Conservation (phyloP, 2,329 filamentous ascomycete genomes). For the Stachybotrys echinatus region DNA sequence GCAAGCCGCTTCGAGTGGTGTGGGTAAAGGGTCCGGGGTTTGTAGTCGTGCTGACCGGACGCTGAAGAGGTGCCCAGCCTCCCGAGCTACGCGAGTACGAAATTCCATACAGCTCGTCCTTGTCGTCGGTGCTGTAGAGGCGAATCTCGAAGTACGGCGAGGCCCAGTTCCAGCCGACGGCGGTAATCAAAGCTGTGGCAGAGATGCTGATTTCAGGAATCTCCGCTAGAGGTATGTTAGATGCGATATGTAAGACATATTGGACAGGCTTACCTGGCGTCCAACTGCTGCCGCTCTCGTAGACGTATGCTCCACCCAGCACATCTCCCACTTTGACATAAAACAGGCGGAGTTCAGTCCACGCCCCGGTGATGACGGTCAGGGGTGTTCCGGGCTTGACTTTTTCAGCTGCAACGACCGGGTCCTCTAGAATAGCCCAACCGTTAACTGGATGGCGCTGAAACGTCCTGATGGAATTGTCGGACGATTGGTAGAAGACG, state of each 20-base stretch:
- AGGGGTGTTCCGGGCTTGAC: slow-evolving; percentile 1
- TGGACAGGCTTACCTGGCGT: background rate
- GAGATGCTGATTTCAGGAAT: background rate
- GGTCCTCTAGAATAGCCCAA: background rate
- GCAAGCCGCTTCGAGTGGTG: background rate
- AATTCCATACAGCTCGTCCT: slow-evolving; percentile 1
- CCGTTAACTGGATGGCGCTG: background rate
- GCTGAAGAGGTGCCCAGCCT: background rate
- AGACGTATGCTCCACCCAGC: background rate
- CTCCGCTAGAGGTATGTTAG: background rate
- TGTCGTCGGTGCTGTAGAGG: slow-evolving; percentile 1
- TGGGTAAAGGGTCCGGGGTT: background rate
- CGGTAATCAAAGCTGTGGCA: background rate
- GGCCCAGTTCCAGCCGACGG: background rate
- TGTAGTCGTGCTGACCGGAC: background rate
- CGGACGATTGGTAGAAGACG: background rate
- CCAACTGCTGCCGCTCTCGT: background rate
- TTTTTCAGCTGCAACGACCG: background rate
- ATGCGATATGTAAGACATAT: background rate
- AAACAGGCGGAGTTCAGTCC: background rate
- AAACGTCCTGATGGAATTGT: background rate
- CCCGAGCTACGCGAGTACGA: background rate
- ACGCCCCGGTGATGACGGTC: background rate
- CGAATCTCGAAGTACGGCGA: slow-evolving; percentile 1
- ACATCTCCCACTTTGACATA: background rate